A percentile compares a stretch with the other conserved stretches of the same genome.
Conservation (phyloP, 192 early-diverging fungal species). For the Radiomyces spectabilis region DNA sequence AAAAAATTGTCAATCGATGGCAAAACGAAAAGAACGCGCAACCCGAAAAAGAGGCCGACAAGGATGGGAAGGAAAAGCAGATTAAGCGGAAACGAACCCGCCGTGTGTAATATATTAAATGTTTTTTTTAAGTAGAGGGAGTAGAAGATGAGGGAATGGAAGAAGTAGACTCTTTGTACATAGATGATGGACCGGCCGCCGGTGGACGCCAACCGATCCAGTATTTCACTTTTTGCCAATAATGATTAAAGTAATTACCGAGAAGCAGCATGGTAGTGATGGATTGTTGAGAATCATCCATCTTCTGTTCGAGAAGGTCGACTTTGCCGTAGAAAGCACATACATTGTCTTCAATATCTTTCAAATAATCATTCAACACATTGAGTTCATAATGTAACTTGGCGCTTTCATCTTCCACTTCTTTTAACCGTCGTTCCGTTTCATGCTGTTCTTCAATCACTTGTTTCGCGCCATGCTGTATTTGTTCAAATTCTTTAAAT, state of each 20-base stretch:
- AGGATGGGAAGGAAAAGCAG: too few relatives aligned
- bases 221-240: conserved; percentile 27
- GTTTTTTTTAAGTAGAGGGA: too few relatives aligned
- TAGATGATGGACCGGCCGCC: too few relatives aligned
- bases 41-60: too few relatives aligned
- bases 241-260: conserved; percentile 33
- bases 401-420: conserved; percentile 22
- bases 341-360: conserved; percentile 36
- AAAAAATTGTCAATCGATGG: conserved; percentile 34
- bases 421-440: conserved; percentile 11
- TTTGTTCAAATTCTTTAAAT: conserved; percentile 2
- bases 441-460: conserved; percentile 19
- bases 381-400: conserved; percentile 35
- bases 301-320: conserved; percentile 22
- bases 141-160: too few relatives aligned
- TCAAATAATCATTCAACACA: conserved; percentile 33
- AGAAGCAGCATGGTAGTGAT: conserved; percentile 26
- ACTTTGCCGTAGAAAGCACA: conserved; percentile 32
- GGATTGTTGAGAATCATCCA: conserved; percentile 29
- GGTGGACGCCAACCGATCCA: too few relatives aligned
- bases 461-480: neutral
- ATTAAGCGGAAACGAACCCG: too few relatives aligned
- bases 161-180: too few relatives aligned
- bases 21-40: conserved; percentile 1
- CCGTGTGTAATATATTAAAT: too few relatives aligned